These are phyloP conservation scores for Penicillium sp. DNA, from an alignment of 2,329 filamentous ascomycete genomes.

Conservation along the genomic window DNA sequence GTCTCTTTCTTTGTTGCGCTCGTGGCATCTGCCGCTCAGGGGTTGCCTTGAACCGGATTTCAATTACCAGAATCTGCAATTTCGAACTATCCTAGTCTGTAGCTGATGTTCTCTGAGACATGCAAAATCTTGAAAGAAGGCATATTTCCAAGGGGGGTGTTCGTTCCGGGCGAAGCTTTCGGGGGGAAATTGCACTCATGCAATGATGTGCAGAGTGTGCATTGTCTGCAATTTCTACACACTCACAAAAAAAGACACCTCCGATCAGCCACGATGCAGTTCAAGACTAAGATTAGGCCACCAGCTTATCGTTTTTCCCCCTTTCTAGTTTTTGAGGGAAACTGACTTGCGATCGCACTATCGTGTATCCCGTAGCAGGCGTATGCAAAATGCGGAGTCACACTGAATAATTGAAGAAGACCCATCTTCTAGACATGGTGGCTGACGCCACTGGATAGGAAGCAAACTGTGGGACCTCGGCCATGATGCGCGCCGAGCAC, in stretches of 20 bases:
- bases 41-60: not conserved
- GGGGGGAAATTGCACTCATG: not conserved
- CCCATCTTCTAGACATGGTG: not conserved
- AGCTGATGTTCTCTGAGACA: not conserved
- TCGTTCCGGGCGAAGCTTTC: not conserved
- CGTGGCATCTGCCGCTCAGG: conserved; percentile 8
- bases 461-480: conserved; percentile 3
- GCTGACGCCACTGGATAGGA: conserved; percentile 8
- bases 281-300: not conserved
- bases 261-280: not conserved
- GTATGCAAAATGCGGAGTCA: not conserved
- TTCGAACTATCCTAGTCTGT: not conserved
- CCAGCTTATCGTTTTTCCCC: not conserved
- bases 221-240: not conserved
- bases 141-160: not conserved
- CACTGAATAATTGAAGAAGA: conserved; percentile 1
- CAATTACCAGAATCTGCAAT: not conserved
- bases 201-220: not conserved
- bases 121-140: not conserved
- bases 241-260: conserved; percentile 1
- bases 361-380: not conserved
- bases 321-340: not conserved
- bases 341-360: not conserved
- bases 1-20: conserved; percentile 4
- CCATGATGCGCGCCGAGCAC: not conserved